phyloP scores from a whole-genome alignment of 2,329 filamentous ascomycete genomes.

The Ascochyta rabiei region DNA sequence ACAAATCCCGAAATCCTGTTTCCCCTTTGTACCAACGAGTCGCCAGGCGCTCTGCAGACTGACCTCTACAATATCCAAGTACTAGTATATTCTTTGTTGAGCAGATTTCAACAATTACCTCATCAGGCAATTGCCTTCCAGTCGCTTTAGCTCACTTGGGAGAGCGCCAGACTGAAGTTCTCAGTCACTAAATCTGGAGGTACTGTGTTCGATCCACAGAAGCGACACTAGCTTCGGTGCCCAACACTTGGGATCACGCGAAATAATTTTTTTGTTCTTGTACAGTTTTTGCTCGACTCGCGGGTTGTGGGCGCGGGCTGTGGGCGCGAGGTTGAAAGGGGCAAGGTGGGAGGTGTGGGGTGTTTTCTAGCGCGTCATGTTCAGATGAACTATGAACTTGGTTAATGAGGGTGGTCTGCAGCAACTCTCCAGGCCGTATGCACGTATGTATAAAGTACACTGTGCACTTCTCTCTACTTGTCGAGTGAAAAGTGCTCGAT shows the following conservation, averaged over 20 bases:
- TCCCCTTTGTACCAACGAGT: background rate
- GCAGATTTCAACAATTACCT: constrained; percentile 17
- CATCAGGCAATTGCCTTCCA: constrained; percentile 15
- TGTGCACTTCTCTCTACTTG: too few species aligned
- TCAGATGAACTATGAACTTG: too few species aligned
- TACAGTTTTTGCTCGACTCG: background rate
- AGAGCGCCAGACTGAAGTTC: constrained; percentile 22
- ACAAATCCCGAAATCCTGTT: background rate
- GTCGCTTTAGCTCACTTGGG: constrained; percentile 23
- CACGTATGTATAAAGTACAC: too few species aligned
- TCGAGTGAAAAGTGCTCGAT: too few species aligned
- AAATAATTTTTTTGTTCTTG: constrained; percentile 10
- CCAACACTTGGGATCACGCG: constrained; percentile 6
- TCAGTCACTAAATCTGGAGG: constrained; percentile 22
- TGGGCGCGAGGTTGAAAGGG: background rate
- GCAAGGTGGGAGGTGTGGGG: too few species aligned
- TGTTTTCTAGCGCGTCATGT: too few species aligned
- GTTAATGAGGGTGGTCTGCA: too few species aligned
- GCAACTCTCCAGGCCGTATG: too few species aligned
- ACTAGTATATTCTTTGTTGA: background rate
- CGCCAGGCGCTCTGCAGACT: too few species aligned
- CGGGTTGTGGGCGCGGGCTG: background rate
- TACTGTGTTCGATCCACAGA: constrained; percentile 22
- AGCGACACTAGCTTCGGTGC: constrained; percentile 20
- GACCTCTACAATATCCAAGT: background rate